Conservation (phyloP, 2,329 filamentous ascomycete genomes). For the Tolypocladium ovalisporum region DNA sequence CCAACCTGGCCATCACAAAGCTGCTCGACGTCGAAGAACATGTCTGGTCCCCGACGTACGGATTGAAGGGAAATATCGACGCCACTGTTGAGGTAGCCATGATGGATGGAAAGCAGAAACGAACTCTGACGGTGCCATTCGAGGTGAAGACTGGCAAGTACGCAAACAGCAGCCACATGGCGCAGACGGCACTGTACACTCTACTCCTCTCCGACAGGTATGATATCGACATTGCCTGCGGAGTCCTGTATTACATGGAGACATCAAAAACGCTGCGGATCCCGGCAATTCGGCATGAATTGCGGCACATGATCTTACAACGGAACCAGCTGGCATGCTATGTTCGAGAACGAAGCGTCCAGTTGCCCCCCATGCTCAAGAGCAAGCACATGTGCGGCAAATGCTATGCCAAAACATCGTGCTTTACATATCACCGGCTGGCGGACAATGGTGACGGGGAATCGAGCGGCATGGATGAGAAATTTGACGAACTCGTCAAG, state of each 20-base stretch:
- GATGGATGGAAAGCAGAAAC: constrained; percentile 53
- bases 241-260: constrained; percentile 92
- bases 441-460: constrained; percentile 75
- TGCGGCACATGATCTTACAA: constrained; percentile 94
- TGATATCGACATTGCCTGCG: constrained; percentile 82
- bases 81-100: constrained; percentile 87
- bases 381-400: constrained; percentile 70
- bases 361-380: constrained; percentile 78
- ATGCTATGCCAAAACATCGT: constrained; percentile 85
- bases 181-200: constrained; percentile 91
- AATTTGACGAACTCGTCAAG: constrained; percentile 70
- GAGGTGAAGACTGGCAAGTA: constrained; percentile 93
- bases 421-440: constrained; percentile 89
- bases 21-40: constrained; percentile 95
- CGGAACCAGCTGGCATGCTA: constrained; percentile 82
- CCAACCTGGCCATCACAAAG: constrained; percentile 80
- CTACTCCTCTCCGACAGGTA: constrained; percentile 88
- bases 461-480: constrained; percentile 67
- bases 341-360: constrained; percentile 66
- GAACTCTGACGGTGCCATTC: constrained; percentile 76
- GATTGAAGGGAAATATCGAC: constrained; percentile 94
- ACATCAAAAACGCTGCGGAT: constrained; percentile 78
- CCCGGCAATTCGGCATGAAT: constrained; percentile 73
- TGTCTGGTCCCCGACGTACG: constrained; percentile 96
- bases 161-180: constrained; percentile 71